These are phyloP conservation scores for Trametes sanguinea DNA, from an alignment of 768 basidiomycete species.

Conservation along the genomic window DNA sequence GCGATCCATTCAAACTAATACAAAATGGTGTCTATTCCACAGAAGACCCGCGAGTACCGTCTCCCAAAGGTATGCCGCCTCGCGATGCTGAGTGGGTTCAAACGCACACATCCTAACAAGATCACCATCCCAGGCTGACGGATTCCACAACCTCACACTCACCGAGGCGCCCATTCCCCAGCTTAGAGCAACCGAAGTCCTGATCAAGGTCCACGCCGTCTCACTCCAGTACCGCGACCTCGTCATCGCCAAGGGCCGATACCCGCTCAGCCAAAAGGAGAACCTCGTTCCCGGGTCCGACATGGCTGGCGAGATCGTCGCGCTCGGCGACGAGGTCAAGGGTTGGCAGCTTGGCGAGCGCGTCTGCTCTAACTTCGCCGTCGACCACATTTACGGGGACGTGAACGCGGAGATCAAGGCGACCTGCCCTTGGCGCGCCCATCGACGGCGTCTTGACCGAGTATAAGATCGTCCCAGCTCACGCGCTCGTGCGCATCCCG, in stretches of 20 bases:
- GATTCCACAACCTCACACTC: conserved; percentile 34
- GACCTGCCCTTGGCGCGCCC: conserved; percentile 47
- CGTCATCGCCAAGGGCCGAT: conserved; percentile 40
- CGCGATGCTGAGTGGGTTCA: too few species aligned
- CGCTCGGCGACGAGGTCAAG: conserved; percentile 42
- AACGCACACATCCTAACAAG: not conserved
- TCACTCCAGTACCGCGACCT: conserved; percentile 60
- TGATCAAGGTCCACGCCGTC: conserved; percentile 57
- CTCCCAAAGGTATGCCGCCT: conserved; percentile 22
- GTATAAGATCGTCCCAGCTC: conserved; percentile 30
- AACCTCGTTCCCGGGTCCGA: conserved; percentile 43
- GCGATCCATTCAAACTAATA: not conserved
- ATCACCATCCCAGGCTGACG: conserved; percentile 23
- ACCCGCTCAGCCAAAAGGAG: conserved; percentile 39
- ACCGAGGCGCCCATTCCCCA: conserved; percentile 30
- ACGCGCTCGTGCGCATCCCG: conserved; percentile 51
- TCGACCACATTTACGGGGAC: conserved; percentile 52
- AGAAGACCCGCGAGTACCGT: conserved; percentile 28
- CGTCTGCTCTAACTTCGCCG: conserved; percentile 54
- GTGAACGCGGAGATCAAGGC: conserved; percentile 35
- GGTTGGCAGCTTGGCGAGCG: conserved; percentile 58
- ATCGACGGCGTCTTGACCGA: conserved; percentile 50
- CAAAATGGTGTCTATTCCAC: conserved; percentile 23
- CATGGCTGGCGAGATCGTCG: conserved; percentile 59
- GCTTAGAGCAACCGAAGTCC: conserved; percentile 49